A percentile compares a stretch with the other conserved stretches of the same genome.
Evolutionary conservation across 768 basidiomycete species (phyloP).

Genomic region (Lactarius psammicola): DNA sequence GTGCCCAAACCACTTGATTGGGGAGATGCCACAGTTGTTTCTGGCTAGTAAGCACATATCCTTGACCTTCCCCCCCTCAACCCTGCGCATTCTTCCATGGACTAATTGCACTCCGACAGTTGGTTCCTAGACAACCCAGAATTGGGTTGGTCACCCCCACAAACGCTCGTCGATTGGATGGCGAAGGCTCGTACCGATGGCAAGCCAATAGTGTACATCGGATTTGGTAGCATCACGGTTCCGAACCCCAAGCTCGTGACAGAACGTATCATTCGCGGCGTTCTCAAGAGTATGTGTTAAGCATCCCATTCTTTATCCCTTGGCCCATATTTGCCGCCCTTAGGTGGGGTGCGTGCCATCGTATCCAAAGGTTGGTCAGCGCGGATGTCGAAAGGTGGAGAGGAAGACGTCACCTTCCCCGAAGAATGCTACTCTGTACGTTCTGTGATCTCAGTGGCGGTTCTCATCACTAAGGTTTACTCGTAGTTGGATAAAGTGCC

Average conservation of each 20-base stretch:
- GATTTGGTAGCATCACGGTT: conserved; percentile 69
- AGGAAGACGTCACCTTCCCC: conserved; percentile 46
- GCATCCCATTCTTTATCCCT: not conserved
- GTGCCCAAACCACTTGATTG: conserved; percentile 70
- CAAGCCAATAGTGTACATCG: conserved; percentile 67
- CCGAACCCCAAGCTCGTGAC: conserved; percentile 56
- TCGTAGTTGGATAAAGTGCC: conserved; percentile 57
- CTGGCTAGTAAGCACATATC: conserved; percentile 48
- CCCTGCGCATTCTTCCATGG: not conserved
- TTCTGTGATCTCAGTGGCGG: not conserved
- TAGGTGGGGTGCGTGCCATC: conserved; percentile 63
- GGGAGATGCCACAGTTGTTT: conserved; percentile 54
- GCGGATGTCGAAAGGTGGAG: conserved; percentile 46
- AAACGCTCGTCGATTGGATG: conserved; percentile 54
- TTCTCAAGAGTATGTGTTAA: conserved; percentile 50
- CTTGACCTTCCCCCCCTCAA: not conserved
- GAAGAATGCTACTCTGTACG: conserved; percentile 48
- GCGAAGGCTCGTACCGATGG: conserved; percentile 50
- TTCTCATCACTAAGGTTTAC: conserved; percentile 26
- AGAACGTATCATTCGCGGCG: conserved; percentile 55
- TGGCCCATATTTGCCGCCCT: conserved; percentile 10
- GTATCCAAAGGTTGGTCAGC: conserved; percentile 67
- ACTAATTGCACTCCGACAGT: conserved; percentile 35
- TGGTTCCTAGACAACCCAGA: conserved; percentile 70
- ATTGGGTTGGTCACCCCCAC: conserved; percentile 53